phyloP scores from a whole-genome alignment of 2,329 filamentous ascomycete genomes.

The Sporothrix variecibatus region DNA sequence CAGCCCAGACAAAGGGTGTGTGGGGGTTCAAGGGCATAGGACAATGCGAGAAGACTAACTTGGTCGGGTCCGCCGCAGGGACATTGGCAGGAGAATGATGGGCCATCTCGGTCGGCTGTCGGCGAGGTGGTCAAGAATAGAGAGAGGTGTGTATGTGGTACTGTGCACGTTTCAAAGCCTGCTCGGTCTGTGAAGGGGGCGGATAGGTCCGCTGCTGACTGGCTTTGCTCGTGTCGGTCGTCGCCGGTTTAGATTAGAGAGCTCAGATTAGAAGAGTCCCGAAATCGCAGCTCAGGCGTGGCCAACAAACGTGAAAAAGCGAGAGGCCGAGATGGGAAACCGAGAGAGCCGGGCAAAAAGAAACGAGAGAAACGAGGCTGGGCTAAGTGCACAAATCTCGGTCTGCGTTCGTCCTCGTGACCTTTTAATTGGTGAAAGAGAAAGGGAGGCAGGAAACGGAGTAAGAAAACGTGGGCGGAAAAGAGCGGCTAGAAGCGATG shows the following conservation, averaged over 20 bases:
- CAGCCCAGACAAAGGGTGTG: background rate
- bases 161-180: background rate
- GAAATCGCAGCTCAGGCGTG: background rate
- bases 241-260: background rate
- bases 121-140: background rate
- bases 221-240: background rate
- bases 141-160: too few relatives aligned
- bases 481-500: background rate
- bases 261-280: background rate
- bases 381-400: background rate
- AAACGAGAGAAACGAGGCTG: background rate
- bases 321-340: background rate
- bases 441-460: background rate
- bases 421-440: background rate
- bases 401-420: background rate
- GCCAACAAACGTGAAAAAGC: background rate
- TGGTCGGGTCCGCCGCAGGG: conserved; percentile 23
- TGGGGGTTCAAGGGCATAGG: background rate
- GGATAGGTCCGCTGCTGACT: background rate
- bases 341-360: background rate
- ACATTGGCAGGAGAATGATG: conserved; percentile 22
- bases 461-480: background rate
- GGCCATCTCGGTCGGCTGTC: conserved; percentile 21
- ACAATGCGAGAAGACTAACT: conserved; percentile 12
- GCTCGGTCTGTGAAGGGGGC: background rate